Conservation (phyloP, 2,329 filamentous ascomycete genomes). For the Cyclaneusma minus region DNA sequence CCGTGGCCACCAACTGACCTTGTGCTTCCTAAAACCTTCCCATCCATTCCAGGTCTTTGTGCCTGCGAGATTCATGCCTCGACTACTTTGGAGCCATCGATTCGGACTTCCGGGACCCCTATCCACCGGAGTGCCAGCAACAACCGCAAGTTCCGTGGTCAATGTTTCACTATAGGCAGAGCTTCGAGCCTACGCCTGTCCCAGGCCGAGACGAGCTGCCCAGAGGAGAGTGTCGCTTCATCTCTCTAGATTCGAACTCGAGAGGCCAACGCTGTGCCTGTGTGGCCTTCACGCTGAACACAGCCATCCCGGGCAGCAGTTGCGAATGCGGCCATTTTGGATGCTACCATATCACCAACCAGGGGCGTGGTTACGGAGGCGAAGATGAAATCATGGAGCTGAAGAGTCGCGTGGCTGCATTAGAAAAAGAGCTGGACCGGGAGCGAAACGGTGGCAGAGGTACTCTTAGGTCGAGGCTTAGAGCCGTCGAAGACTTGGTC, state of each 20-base stretch:
- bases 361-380: conserved; percentile 27
- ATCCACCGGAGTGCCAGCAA: too few relatives aligned
- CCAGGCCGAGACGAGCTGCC: too few relatives aligned
- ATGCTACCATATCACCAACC: conserved; percentile 36
- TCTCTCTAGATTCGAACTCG: conserved; percentile 38
- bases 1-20: too few relatives aligned
- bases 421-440: conserved; percentile 28
- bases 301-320: conserved; percentile 32
- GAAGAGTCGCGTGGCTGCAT: conserved; percentile 26
- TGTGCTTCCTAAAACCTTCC: too few relatives aligned
- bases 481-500: conserved; percentile 35
- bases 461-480: conserved; percentile 19
- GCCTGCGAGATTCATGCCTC: too few relatives aligned
- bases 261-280: conserved; percentile 43
- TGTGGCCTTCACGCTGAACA: conserved; percentile 38
- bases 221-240: conserved; percentile 42
- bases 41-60: too few relatives aligned
- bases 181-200: too few relatives aligned
- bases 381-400: conserved; percentile 32
- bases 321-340: conserved; percentile 45
- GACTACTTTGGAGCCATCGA: too few relatives aligned
- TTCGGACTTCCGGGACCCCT: too few relatives aligned
- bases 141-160: too few relatives aligned
- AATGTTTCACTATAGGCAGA: too few relatives aligned
- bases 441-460: conserved; percentile 16